Evolutionary conservation across 1,139 yeast genomes (phyloP).

Genomic region (Candida mesenterica): DNA sequence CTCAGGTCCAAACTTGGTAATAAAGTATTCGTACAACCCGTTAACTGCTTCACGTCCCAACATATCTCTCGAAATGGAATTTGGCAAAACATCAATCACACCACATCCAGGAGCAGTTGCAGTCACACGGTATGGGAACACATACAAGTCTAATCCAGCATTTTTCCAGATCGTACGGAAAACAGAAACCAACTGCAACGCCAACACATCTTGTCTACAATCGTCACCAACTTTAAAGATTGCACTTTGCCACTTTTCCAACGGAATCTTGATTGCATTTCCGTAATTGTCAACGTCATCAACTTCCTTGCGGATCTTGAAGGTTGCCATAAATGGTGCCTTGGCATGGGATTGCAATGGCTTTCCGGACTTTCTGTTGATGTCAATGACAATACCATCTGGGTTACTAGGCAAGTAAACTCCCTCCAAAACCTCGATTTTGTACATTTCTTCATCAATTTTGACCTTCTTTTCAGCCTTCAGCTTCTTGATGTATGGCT

Average conservation of each 20-base stretch:
- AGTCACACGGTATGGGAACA: slow-evolving; percentile 91
- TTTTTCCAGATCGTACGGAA: slow-evolving; percentile 88
- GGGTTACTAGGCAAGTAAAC: slow-evolving; percentile 97
- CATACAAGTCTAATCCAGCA: slow-evolving; percentile 85
- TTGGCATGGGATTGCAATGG: slow-evolving; percentile 99
- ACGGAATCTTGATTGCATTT: slow-evolving; percentile 26
- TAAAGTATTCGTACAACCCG: slow-evolving; percentile 90
- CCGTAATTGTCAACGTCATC: slow-evolving; percentile 46
- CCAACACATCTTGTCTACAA: slow-evolving; percentile 95
- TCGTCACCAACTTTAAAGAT: slow-evolving; percentile 99
- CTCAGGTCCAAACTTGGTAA: slow-evolving; percentile 92
- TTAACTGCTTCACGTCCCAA: slow-evolving; percentile 98
- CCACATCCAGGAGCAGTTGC: slow-evolving; percentile 99
- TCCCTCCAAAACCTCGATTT: slow-evolving; percentile 72
- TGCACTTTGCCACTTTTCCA: slow-evolving; percentile 86
- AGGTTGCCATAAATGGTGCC: slow-evolving; percentile 97
- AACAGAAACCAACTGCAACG: slow-evolving; percentile 85
- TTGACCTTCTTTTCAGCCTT: slow-evolving; percentile 96
- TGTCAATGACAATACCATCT: slow-evolving; percentile 89
- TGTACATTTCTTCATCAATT: slow-evolving; percentile 93
- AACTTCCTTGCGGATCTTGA: slow-evolving; percentile 68
- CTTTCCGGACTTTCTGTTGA: slow-evolving; percentile 86
- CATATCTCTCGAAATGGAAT: slow-evolving; percentile 95
- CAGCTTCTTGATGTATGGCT: slow-evolving; percentile 88
- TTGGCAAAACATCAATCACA: slow-evolving; percentile 95